Base-by-base conservation (phyloP, 352 stramenopile species). In the Blastocystis sp. region DNA sequence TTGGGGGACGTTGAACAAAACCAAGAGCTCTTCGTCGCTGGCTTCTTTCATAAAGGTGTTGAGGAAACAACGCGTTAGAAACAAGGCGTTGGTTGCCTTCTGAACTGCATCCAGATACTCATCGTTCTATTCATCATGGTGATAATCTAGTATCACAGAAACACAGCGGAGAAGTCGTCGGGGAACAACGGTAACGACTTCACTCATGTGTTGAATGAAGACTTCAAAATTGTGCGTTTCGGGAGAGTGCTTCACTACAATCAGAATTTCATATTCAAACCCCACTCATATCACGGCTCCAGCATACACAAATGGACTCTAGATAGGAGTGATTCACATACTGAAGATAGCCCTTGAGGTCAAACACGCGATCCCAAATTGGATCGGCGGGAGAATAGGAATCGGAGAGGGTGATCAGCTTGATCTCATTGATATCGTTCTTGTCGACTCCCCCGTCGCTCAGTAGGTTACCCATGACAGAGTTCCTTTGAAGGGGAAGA, bases 31-130 rank as follows among this genome's bases (percentile, higher is more conserved):
- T 32, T 76, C 64, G 4, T 76, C 64, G 21, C 11, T 57, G 38
- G 27, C 40, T 38, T 76, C 64, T 38, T 76, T 76, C 64, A 76
- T 76, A 56, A 76, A 76, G 40, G 36, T 76, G 40, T 76, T 76
- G 18, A 76, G 64, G 24, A 76, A 76, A 34, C 64, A 76, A n/a
- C 64, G 64, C 16, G 64, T 54, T 29, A 76, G 64, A 56, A 76
- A 76, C 16, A 76, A 38, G 21, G 64, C 64, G 53, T 76, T 76
- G 7, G 64, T 76, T 32, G 64, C 64, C 40, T 76, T 76, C 21
- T 76, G 64, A 21, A 76, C 64, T 9, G 32, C 27, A 38, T 76
- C 64, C 64, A 76, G 46, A 56, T 76, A 76, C 27, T 76, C 64
- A 76, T 76, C 64, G 46, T 76, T 76, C 64, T 76, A 76, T 9